Base-by-base conservation (phyloP, 2,329 filamentous ascomycete species). In the Colletotrichum somersetense region DNA sequence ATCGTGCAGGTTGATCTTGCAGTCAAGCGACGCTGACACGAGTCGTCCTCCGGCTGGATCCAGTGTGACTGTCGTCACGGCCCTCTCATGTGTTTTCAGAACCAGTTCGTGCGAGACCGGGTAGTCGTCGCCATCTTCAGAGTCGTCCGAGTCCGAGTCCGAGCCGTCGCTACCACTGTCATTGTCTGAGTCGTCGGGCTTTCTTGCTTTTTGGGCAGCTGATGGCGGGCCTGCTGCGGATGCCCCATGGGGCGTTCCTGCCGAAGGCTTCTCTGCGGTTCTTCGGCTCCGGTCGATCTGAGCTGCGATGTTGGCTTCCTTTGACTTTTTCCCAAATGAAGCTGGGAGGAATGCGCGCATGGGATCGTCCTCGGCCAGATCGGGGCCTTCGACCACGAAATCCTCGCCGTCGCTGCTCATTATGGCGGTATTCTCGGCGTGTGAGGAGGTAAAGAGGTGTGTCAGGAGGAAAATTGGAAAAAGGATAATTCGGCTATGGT, bases 91-190 rank as follows among this genome's bases (percentile, higher is more conserved):
- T 18, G 96, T 97, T 83, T 97, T 97, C 79, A 98, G 87, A 38
- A 97, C 85, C 80, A 99, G 89, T 82, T 98, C 95, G 80, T 99
- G 96, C 7, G 96, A 97, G 16, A 97, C 91, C 1, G 96, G 96
- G 75, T 92, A 98, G 77, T 97, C 93, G 77, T 97, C 95, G 59
- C 93, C 93, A 40, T 95, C 93, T 30, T 94, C 90, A 1, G 86
- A 85, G 58, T 89, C 86, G 62, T 89, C 89, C 35, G 89, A 86
- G 61, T 90, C 89, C 20, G 44, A 48, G 50, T 53, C 50, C 62
- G 87, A 85, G 48, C 85, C 83, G 55, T 85, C 83, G 64, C 86
- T 85, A 57, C 87, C 84, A 68, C 82, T 79, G 75, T 85, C 80
- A 77, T 79, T 81, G 63, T 80, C 77, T 58, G 74, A 74, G 62